A percentile compares a stretch with the other conserved stretches of the same genome.
Evolutionary conservation across 208 protist species (phyloP).

Genomic region (Wallacemonas sp.): DNA sequence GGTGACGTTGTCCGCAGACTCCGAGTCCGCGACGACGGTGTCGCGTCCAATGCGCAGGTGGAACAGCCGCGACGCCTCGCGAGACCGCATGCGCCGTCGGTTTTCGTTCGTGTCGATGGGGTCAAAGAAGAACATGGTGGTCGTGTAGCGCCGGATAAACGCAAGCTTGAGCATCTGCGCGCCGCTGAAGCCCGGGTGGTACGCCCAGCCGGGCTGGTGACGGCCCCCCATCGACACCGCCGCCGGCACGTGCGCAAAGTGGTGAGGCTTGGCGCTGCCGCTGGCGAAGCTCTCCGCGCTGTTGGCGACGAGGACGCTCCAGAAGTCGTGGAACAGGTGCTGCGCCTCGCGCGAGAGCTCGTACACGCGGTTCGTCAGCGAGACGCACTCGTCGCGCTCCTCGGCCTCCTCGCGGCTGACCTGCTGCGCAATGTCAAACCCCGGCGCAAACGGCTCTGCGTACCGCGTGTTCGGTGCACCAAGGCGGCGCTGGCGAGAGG

Average conservation of each 20-base stretch:
- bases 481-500: background rate
- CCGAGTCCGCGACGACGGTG: background rate
- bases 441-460: constrained; percentile 46
- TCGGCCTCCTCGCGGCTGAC: constrained; percentile 48
- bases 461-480: constrained; percentile 33
- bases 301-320: constrained; percentile 44
- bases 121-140: constrained; percentile 20
- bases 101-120: constrained; percentile 23
- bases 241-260: constrained; percentile 39
- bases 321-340: constrained; percentile 55
- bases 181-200: constrained; percentile 8
- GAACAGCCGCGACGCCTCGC: constrained; percentile 1
- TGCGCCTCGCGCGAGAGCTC: constrained; percentile 41
- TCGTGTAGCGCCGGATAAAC: constrained; percentile 24
- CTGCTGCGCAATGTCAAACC: constrained; percentile 48
- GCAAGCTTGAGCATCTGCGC: constrained; percentile 24
- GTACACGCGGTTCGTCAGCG: constrained; percentile 49
- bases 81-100: constrained; percentile 5
- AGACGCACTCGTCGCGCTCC: constrained; percentile 54
- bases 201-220: constrained; percentile 4
- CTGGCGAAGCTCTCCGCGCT: constrained; percentile 42
- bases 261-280: constrained; percentile 26
- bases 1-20: background rate
- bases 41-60: background rate
- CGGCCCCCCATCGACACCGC: constrained; percentile 10